Evolutionary conservation across 768 basidiomycete species (phyloP), one percentile per base, ranked within the genome.

Genomic region (Phylloporus sp.): DNA sequence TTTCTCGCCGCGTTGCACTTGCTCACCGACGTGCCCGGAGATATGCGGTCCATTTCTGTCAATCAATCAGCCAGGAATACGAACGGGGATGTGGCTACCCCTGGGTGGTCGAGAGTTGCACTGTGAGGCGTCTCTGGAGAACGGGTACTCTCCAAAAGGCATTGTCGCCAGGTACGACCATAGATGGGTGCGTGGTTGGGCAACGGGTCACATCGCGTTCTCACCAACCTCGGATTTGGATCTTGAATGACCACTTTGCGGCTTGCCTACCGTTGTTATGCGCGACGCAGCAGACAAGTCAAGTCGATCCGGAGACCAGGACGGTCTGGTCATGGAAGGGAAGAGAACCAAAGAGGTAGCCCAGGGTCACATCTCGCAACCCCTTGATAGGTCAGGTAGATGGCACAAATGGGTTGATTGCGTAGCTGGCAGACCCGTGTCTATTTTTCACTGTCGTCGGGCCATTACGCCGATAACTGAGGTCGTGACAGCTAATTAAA

Each of bases 1-100:
- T 55, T 67, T 70, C 49, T 74, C 72, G 2, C 61, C 57, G 64
- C 31, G 59, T 51, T 23, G 55, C 45, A 5, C 61, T 27, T 31
- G 45, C 11, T 56, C 61, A 11, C 60, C 57, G 7, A 62, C 47
- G 57, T 29, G 45, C 55, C n/a, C 40, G 40, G 39, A 31, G n/a
- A 40, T 49, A 0, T 50, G 6, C 15, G 12, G 42, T 3, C 48
- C 54, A n/a, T 51, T 40, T 45, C 46, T 45, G 32, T 58, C 59
- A 45, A 59, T 58, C 60, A 67, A 68, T 48, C 61, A 65, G 13
- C 59, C 67, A 26, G 53, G 55, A 3, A 59, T 55, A 16, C 52
- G 52, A 31, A 59, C 49, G 10, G 59, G 39, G 18, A 20, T 31
- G 55, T 22, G 29, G 70, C 64, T 11, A 1, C 52, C 62, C 62